Base-by-base conservation (phyloP, 179 eudicot genomes). In the Camellia oleifera region DNA sequence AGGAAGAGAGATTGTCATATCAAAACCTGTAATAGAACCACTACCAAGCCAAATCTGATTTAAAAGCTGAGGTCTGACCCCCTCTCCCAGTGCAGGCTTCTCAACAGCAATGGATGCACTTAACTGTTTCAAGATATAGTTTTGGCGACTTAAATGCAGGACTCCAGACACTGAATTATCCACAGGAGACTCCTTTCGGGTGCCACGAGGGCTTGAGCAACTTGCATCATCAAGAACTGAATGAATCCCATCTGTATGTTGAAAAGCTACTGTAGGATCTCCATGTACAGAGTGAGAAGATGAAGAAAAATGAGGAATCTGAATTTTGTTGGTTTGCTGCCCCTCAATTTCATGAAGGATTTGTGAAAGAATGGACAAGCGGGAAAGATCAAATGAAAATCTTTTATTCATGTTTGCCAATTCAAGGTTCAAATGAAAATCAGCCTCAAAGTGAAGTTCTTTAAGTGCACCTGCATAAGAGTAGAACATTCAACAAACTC, bases 11-110 rank as follows among this genome's bases (percentile, higher is more conserved):
- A 97, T 77, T 74, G 91, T 90, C 83, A 97, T 46, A 76, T 97
- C 92, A 69, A 93, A 84, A 74, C 97, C 97, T n/a, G 92, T 81
- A 82, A 91, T 81, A 86, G 92, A 86, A 77, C 98, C 98, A 81
- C 70, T 82, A 64, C 99, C 99, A 87, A 79, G 84, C 98, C 98
- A 97, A 76, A 86, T 85, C 72, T 83, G 87, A 79, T 78, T 83
- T 79, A 66, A 74, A 65, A 80, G 61, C 72, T 42, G 68, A 85
- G 86, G 77, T 79, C 52, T 20, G 77, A 69, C 71, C 79, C 75
- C 82, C 70, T 84, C 89, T 69, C 79, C 58, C 68, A 60, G 80
- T 44, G 84, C 69, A 86, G 85, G 84, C 70, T 86, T 87, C 88
- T 97, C 94, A 71, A 89, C 94, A 48, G 89, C 79, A 60, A 95